Evolutionary conservation across 495 filamentous ascomycete genomes (phyloP).

Genomic region (Aspergillus homomorphus): DNA sequence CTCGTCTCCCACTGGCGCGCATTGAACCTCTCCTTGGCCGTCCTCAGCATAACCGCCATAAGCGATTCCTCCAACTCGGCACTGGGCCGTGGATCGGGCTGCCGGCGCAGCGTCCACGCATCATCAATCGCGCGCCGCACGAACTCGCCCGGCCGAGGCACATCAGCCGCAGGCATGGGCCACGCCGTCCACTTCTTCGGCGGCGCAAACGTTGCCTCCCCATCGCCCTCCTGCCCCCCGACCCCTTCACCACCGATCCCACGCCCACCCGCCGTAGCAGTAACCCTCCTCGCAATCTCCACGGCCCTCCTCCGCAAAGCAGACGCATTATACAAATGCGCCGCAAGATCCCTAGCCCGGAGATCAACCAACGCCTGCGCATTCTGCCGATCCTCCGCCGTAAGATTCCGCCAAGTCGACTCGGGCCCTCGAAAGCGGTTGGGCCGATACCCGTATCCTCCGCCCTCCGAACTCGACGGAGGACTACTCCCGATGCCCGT

Average conservation of each 20-base stretch:
- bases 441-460: constrained; percentile 32
- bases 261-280: constrained; percentile 16
- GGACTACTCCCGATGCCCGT: constrained; percentile 7
- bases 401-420: constrained; percentile 59
- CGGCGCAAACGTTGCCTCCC: constrained; percentile 29
- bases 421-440: constrained; percentile 53
- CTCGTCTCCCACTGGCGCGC: constrained; percentile 30
- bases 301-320: constrained; percentile 50
- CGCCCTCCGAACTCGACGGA: too few relatives aligned
- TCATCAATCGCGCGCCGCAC: constrained; percentile 42
- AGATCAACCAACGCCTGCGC: constrained; percentile 55
- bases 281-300: constrained; percentile 19
- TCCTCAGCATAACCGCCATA: constrained; percentile 55
- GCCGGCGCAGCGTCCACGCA: constrained; percentile 44
- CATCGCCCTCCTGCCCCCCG: constrained; percentile 23
- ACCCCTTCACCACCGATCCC: too few relatives aligned
- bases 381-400: constrained; percentile 54
- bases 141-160: constrained; percentile 56
- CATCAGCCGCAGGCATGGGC: constrained; percentile 60
- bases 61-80: constrained; percentile 63
- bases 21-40: constrained; percentile 62
- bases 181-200: constrained; percentile 70
- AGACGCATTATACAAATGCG: constrained; percentile 76
- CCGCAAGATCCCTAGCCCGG: constrained; percentile 58
- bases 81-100: constrained; percentile 47